phyloP scores from a whole-genome alignment of 768 basidiomycete species.

The Boletus tylopilopsis region DNA sequence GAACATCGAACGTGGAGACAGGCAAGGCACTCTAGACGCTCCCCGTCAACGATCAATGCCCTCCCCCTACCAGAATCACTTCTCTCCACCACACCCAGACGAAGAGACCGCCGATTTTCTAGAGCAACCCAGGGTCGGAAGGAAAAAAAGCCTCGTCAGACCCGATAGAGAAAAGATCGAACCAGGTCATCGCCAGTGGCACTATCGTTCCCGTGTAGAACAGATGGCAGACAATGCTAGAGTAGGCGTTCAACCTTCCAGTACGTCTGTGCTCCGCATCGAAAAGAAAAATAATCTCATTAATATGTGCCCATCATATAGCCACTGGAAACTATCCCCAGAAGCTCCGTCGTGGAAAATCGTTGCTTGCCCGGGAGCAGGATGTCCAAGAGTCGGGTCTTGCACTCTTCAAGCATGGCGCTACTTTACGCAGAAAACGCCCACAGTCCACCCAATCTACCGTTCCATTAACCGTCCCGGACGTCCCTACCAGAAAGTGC shows the following conservation, averaged over 20 bases:
- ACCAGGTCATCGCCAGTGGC: constrained; percentile 89
- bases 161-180: constrained; percentile 98
- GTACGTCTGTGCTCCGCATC: constrained; percentile 48
- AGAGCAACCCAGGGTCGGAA: constrained; percentile 51
- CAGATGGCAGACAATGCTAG: constrained; percentile 68
- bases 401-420: constrained; percentile 84
- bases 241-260: constrained; percentile 74
- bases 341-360: constrained; percentile 76
- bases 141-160: constrained; percentile 90
- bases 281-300: not conserved
- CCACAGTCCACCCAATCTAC: constrained; percentile 40
- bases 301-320: constrained; percentile 23
- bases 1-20: constrained; percentile 65
- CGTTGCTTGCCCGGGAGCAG: constrained; percentile 85
- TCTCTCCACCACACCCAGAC: constrained; percentile 37
- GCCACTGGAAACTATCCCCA: constrained; percentile 79
- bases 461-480: constrained; percentile 34
- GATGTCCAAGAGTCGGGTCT: constrained; percentile 90
- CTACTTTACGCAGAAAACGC: constrained; percentile 72
- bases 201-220: constrained; percentile 86
- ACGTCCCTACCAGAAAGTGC: constrained; percentile 44
- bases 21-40: constrained; percentile 54
- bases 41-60: constrained; percentile 45
- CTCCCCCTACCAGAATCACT: constrained; percentile 44
- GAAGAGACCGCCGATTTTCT: constrained; percentile 32